Base-by-base conservation (phyloP, 192 early-diverging fungal species). In the Coemansia sp. region DNA sequence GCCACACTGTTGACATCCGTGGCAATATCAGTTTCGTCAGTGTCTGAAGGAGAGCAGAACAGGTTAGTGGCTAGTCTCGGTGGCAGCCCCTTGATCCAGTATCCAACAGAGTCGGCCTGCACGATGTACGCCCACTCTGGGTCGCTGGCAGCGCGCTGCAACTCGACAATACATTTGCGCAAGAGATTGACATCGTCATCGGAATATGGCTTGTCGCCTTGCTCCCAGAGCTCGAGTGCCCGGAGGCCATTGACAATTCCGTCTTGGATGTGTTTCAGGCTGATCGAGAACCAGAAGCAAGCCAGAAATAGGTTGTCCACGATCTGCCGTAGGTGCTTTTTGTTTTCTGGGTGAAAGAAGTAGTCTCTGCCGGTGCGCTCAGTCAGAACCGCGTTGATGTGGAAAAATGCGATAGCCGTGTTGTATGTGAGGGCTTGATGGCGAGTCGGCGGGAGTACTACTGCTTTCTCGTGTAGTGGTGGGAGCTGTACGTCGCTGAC, bases 321-420 rank as follows among this genome's bases (percentile, higher is more conserved):
- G n/a, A 87, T 86, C 62, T 82, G 81, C 0, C 84, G 68, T 26
- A 93, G 69, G 53, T 86, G 75, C 35, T 74, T 84, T 14, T 74
- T 76, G 72, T 91, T 90, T 6, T 80, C 76, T 0, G 85, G 80
- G 47, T 91, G 89, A 62, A 92, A 92, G 37, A 93, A 86, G 67
- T 95, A 95, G 68, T 95, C 93, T 32, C 81, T 74, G 16, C 87
- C 90, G 10, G 53, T 75, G 6, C 90, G 80, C 58, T 92, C 82
- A 1, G 90, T 87, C 21, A 92, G 73, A 9, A 39, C 40, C 4
- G 91, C 88, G 66, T 95, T 95, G 28, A 90, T 70, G 35, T 86
- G 86, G 55, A 94, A 89, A 43, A 91, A 78, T 0, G 89, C 85
- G 10, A 92, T 79, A 37, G 73, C 62, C 1, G 71, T 69, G 62